phyloP scores from a whole-genome alignment of 495 filamentous ascomycete genomes.

The Neurospora sp. region DNA sequence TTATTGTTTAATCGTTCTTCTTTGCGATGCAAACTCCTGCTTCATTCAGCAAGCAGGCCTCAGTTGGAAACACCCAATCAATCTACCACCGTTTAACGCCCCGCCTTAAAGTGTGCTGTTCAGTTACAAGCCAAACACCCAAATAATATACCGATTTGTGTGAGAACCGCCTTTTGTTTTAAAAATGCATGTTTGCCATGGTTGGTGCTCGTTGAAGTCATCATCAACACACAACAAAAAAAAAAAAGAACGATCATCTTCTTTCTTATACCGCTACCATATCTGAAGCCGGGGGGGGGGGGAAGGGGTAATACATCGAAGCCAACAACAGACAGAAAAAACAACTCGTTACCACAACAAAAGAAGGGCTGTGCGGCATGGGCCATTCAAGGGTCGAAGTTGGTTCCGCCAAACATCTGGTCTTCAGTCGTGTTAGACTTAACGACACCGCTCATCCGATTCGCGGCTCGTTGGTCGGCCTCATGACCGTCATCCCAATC shows the following conservation, averaged over 20 bases:
- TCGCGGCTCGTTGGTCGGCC: constrained; percentile 31
- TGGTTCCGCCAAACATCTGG: constrained; percentile 61
- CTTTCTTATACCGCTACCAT: background rate
- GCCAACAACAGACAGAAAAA: constrained; percentile 11
- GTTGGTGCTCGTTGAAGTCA: background rate
- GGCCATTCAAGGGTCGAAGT: constrained; percentile 47
- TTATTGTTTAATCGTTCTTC: background rate
- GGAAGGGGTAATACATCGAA: background rate
- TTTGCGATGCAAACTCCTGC: background rate
- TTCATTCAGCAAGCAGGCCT: background rate
- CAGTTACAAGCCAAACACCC: background rate
- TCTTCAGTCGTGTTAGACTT: constrained; percentile 55
- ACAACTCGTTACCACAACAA: constrained; percentile 2
- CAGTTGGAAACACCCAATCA: background rate
- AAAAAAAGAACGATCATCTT: background rate
- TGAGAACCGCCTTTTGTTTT: background rate
- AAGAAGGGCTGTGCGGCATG: background rate
- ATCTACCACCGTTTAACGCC: background rate
- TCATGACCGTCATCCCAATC: constrained; percentile 37
- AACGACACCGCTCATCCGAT: constrained; percentile 67
- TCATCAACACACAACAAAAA: background rate
- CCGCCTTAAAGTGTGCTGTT: background rate
- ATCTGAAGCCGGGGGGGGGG: background rate
- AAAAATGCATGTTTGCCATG: background rate
- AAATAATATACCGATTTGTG: background rate